Evolutionary conservation across 805 yeast species (phyloP).

Genomic region (Wickerhamomyces subpelliculosus): DNA sequence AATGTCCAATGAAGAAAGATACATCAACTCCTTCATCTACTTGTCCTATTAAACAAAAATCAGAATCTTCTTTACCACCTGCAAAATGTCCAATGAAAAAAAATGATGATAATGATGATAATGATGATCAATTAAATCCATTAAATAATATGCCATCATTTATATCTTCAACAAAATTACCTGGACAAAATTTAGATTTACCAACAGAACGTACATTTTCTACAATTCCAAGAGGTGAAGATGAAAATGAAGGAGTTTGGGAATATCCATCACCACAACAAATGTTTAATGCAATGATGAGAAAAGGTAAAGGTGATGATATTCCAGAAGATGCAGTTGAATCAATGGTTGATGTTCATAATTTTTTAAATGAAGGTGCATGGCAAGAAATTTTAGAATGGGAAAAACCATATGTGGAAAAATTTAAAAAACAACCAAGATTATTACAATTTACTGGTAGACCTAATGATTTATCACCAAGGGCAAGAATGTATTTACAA

Average conservation of each 20-base stretch:
- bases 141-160: conserved; percentile 82
- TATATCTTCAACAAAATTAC: conserved; percentile 57
- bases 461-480: conserved; percentile 81
- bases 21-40: conserved; percentile 18
- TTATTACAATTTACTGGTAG: conserved; percentile 84
- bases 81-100: conserved; percentile 35
- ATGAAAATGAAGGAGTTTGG: conserved; percentile 71
- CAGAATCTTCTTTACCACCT: conserved; percentile 15
- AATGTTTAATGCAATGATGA: conserved; percentile 95
- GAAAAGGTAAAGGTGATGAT: conserved; percentile 84
- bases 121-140: conserved; percentile 47
- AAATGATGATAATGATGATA: conserved; percentile 11
- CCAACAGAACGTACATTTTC: conserved; percentile 83
- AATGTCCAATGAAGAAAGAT: conserved; percentile 32
- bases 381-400: conserved; percentile 92
- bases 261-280: conserved; percentile 99
- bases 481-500: conserved; percentile 63
- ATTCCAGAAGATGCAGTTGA: conserved; percentile 95
- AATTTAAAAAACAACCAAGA: conserved; percentile 59
- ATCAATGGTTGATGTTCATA: conserved; percentile 94
- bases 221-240: conserved; percentile 78
- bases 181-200: conserved; percentile 72
- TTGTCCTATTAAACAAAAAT: conserved; percentile 33
- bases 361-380: conserved; percentile 93
- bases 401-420: conserved; percentile 68